Conservation (phyloP, 2,329 filamentous ascomycete genomes). For the Neonectria coccinea region DNA sequence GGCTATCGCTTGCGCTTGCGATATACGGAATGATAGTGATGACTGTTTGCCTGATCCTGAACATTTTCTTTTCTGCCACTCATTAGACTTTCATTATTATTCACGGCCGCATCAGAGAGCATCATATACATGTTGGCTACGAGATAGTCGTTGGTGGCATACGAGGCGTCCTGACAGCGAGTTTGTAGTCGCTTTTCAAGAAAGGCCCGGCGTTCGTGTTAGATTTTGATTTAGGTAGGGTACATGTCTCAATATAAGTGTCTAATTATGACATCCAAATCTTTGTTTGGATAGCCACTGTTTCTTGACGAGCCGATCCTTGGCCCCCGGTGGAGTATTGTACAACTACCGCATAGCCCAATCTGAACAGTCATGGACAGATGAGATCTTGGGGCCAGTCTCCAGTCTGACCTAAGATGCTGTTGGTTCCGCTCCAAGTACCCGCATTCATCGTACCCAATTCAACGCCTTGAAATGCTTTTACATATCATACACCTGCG, state of each 20-base stretch:
- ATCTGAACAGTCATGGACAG: background rate
- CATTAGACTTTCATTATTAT: slow-evolving; percentile 37
- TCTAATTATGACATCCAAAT: slow-evolving; percentile 32
- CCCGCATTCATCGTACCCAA: slow-evolving; percentile 33
- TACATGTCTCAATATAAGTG: slow-evolving; percentile 38
- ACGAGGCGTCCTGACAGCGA: slow-evolving; percentile 39
- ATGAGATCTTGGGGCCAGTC: slow-evolving; percentile 4
- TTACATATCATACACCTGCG: slow-evolving; percentile 46
- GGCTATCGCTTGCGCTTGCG: slow-evolving; percentile 78
- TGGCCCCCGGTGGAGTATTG: slow-evolving; percentile 24
- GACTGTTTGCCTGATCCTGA: slow-evolving; percentile 87
- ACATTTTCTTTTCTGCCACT: slow-evolving; percentile 82
- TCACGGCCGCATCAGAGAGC: slow-evolving; percentile 37
- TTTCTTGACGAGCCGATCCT: background rate
- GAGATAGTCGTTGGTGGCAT: slow-evolving; percentile 37
- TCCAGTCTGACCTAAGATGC: slow-evolving; percentile 14
- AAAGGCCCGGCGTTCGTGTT: slow-evolving; percentile 37
- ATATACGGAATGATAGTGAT: slow-evolving; percentile 90
- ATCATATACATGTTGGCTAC: slow-evolving; percentile 34
- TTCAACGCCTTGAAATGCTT: slow-evolving; percentile 46
- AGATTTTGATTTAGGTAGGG: slow-evolving; percentile 39
- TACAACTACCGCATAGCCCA: slow-evolving; percentile 27
- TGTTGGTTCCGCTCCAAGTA: slow-evolving; percentile 17
- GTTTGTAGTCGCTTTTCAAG: slow-evolving; percentile 30
- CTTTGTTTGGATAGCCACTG: background rate